These are phyloP conservation scores for Moelleriella libera DNA, from an alignment of 2,329 filamentous ascomycete genomes.

Conservation along the genomic window DNA sequence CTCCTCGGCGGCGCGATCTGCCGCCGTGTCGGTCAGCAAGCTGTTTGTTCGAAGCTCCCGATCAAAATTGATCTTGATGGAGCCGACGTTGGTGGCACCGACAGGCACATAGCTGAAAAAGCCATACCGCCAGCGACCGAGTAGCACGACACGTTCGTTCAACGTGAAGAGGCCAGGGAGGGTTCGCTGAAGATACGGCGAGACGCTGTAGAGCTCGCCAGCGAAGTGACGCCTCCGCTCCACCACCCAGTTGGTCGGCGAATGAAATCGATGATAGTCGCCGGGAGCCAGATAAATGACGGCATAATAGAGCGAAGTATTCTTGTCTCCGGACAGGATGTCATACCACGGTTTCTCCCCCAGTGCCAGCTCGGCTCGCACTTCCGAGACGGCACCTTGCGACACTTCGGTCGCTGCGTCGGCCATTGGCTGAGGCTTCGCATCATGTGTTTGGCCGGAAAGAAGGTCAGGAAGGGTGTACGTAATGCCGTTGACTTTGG, in stretches of 20 bases:
- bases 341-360: conserved; percentile 59
- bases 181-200: conserved; percentile 84
- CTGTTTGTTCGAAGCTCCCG: conserved; percentile 86
- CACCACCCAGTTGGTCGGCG: conserved; percentile 87
- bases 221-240: conserved; percentile 93
- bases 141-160: conserved; percentile 86
- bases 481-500: conserved; percentile 83
- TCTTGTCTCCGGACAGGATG: conserved; percentile 44
- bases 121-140: conserved; percentile 90
- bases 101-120: conserved; percentile 96
- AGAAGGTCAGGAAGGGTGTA: conserved; percentile 85
- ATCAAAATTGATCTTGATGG: conserved; percentile 95
- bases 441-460: conserved; percentile 47
- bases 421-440: conserved; percentile 35
- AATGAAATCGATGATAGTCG: conserved; percentile 98
- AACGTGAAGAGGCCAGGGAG: conserved; percentile 90
- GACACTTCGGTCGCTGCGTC: conserved; percentile 59
- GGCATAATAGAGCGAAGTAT: conserved; percentile 73
- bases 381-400: conserved; percentile 64
- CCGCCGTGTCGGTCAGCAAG: conserved; percentile 80
- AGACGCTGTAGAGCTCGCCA: conserved; percentile 88
- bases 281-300: conserved; percentile 94
- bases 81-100: conserved; percentile 92
- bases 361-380: conserved; percentile 68
- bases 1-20: conserved; percentile 71